Conservation (phyloP, 441 rosid genomes). For the Euphorbia corollata region DNA sequence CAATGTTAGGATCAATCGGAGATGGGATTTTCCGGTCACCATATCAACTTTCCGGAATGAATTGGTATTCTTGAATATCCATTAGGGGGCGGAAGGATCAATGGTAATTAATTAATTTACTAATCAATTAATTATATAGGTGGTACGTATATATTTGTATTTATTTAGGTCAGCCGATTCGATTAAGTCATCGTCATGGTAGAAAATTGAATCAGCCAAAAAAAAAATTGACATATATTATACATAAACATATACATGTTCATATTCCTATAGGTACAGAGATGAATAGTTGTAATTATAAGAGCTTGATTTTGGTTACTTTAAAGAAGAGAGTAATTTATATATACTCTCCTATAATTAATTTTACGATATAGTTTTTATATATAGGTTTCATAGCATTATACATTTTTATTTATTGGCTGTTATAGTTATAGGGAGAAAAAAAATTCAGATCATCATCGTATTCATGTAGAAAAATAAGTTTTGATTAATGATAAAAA, state of each 20-base stretch:
- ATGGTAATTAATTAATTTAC: not conserved
- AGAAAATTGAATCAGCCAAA: slow-evolving; percentile 14
- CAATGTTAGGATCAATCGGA: slow-evolving; percentile 34
- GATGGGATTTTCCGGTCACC: slow-evolving; percentile 50
- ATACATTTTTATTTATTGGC: not conserved
- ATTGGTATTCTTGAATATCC: slow-evolving; percentile 47
- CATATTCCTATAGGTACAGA: slow-evolving; percentile 4
- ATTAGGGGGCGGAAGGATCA: slow-evolving; percentile 7
- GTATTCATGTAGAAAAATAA: slow-evolving; percentile 20
- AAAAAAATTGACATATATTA: not conserved
- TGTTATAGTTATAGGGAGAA: not conserved
- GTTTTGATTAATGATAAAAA: slow-evolving; percentile 2
- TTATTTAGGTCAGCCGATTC: not conserved
- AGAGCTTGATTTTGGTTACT: slow-evolving; percentile 24
- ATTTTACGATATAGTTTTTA: not conserved
- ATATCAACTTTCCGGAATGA: slow-evolving; percentile 52
- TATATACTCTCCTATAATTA: slow-evolving; percentile 10
- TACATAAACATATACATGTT: slow-evolving; percentile 14
- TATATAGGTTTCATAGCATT: not conserved
- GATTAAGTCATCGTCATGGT: slow-evolving; percentile 6
- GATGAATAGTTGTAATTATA: not conserved
- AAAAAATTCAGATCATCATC: not conserved
- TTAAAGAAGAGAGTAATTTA: slow-evolving; percentile 6
- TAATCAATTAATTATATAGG: not conserved
- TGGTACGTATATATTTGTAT: slow-evolving; percentile 1